A percentile compares a stretch with the other conserved stretches of the same genome.
These are phyloP conservation scores for Clonostachys rhizophaga DNA, from an alignment of 2,329 filamentous ascomycete species.

Conservation along the genomic window DNA sequence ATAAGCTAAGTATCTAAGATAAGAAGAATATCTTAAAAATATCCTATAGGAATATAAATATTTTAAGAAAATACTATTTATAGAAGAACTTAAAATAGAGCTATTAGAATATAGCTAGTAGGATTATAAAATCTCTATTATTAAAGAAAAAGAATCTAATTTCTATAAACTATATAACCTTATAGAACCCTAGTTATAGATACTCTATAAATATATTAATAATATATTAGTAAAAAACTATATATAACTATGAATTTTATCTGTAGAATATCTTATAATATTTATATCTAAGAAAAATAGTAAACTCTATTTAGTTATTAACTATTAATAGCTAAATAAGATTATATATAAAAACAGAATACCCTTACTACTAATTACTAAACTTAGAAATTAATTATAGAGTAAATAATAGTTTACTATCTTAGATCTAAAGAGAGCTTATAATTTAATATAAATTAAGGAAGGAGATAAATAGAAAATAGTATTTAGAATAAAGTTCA, in stretches of 20 bases:
- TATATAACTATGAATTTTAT: conserved; percentile 7
- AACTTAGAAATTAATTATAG: conserved; percentile 12
- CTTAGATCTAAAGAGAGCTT: conserved; percentile 13
- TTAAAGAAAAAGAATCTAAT: too few relatives aligned
- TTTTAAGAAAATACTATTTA: too few relatives aligned
- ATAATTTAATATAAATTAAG: conserved; percentile 22
- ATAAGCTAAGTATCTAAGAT: too few relatives aligned
- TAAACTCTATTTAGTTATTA: conserved; percentile 12
- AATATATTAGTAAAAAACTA: too few relatives aligned
- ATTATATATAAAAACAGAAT: conserved; percentile 16
- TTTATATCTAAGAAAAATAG: conserved; percentile 13
- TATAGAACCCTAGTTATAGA: too few relatives aligned
- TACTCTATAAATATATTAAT: too few relatives aligned
- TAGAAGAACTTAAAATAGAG: too few relatives aligned
- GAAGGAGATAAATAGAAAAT: conserved; percentile 21
- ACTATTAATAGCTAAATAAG: conserved; percentile 16
- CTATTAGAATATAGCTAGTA: too few relatives aligned
- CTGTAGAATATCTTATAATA: conserved; percentile 3
- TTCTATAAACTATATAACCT: too few relatives aligned
- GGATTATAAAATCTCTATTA: too few relatives aligned
- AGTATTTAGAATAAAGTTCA: conserved; percentile 21
- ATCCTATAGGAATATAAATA: too few relatives aligned
- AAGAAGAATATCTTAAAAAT: too few relatives aligned
- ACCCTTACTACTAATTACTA: conserved; percentile 10
- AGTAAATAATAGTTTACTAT: conserved; percentile 5